These are phyloP conservation scores for Phytophthora hibernalis DNA, from an alignment of 352 stramenopile species.

Conservation along the genomic window DNA sequence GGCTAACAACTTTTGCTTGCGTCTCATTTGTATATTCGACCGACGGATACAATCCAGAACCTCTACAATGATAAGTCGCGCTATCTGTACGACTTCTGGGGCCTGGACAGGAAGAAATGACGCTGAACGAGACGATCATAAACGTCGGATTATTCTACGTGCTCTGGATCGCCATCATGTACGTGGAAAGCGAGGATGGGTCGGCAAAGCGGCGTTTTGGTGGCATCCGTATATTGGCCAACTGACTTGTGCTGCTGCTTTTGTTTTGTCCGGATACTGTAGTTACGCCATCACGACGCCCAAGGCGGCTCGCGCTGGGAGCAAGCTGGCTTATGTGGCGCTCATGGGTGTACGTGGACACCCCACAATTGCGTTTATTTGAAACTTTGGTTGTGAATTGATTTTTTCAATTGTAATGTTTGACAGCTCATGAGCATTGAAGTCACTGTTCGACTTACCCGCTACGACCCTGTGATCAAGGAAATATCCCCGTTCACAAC, in stretches of 20 bases:
- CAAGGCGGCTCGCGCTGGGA: constrained; percentile 46
- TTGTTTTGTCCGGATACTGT: constrained; percentile 8
- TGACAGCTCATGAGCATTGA: constrained; percentile 62
- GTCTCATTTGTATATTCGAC: constrained; percentile 5
- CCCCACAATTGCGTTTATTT: neutral
- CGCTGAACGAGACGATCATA: constrained; percentile 54
- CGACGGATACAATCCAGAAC: no score
- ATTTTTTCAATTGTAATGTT: neutral
- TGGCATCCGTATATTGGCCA: constrained; percentile 5
- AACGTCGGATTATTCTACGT: constrained; percentile 77
- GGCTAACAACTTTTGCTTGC: constrained; percentile 11
- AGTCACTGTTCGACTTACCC: constrained; percentile 56
- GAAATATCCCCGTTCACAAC: constrained; percentile 56
- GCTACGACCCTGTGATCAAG: constrained; percentile 61
- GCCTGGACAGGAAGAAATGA: constrained; percentile 49
- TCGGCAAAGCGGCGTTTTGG: neutral
- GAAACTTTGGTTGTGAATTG: neutral
- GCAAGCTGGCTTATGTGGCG: constrained; percentile 53
- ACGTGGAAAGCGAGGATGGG: constrained; percentile 22
- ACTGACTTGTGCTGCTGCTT: constrained; percentile 20
- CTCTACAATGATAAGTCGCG: constrained; percentile 69
- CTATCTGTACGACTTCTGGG: constrained; percentile 73
- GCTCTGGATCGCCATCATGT: constrained; percentile 72
- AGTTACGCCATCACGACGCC: constrained; percentile 62
- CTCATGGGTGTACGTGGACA: constrained; percentile 51